Conservation (phyloP, 495 filamentous ascomycete genomes). For the Lentithecium fluviatile region DNA sequence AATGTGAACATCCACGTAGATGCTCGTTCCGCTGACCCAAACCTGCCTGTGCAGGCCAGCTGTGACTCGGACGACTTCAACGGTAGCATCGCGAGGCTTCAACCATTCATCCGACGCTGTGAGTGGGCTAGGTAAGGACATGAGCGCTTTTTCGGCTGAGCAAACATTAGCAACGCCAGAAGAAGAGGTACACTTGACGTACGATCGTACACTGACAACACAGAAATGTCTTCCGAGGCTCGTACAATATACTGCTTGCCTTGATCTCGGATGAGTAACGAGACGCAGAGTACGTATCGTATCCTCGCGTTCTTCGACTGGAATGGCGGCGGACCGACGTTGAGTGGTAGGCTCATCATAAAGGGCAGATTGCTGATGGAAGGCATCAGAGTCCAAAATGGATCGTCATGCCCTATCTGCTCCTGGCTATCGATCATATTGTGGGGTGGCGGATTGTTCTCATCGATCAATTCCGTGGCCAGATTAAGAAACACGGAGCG, state of each 20-base stretch:
- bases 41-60: conserved; percentile 58
- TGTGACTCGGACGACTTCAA: conserved; percentile 50
- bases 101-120: conserved; percentile 51
- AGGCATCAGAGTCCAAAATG: conserved; percentile 50
- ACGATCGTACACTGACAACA: conserved; percentile 44
- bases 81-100: conserved; percentile 39
- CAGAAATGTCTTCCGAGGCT: conserved; percentile 40
- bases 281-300: conserved; percentile 49
- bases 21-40: conserved; percentile 56
- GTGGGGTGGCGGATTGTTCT: conserved; percentile 50
- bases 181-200: conserved; percentile 23
- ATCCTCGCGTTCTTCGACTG: conserved; percentile 53
- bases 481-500: conserved; percentile 52
- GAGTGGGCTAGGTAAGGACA: conserved; percentile 52
- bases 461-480: conserved; percentile 53
- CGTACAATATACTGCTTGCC: conserved; percentile 48
- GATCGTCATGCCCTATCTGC: conserved; percentile 37
- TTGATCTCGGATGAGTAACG: conserved; percentile 44
- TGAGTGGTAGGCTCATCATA: conserved; percentile 53
- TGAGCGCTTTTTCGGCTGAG: conserved; percentile 53
- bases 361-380: conserved; percentile 52
- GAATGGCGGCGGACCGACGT: conserved; percentile 57
- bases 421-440: conserved; percentile 49
- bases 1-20: conserved; percentile 56
- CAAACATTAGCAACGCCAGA: conserved; percentile 36